Conservation (phyloP, 2,329 filamentous ascomycete genomes). For the Harringtonia aguacate region DNA sequence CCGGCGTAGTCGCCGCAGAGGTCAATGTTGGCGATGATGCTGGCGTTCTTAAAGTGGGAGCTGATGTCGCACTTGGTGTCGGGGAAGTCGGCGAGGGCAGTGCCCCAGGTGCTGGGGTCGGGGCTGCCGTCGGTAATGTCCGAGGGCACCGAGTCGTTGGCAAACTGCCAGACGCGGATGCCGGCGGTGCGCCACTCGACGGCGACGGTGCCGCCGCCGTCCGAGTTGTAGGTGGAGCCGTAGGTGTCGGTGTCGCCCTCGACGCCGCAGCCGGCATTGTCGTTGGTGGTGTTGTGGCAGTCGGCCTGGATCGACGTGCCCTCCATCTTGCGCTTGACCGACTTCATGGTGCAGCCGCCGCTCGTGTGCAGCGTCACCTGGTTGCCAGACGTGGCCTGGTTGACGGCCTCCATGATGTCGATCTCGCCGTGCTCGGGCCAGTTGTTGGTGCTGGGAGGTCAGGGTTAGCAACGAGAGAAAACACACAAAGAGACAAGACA, state of each 20-base stretch:
- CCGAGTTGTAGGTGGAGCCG: conserved; percentile 39
- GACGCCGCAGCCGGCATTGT: conserved; percentile 49
- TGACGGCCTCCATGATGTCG: conserved; percentile 33
- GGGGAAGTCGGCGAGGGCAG: conserved; percentile 54
- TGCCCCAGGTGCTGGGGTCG: conserved; percentile 51
- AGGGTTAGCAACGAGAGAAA: neutral
- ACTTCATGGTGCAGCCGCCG: conserved; percentile 36
- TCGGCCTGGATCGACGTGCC: conserved; percentile 30
- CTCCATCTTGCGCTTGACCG: conserved; percentile 41
- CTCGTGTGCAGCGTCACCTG: conserved; percentile 50
- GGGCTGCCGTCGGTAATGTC: conserved; percentile 41
- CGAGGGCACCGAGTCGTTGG: conserved; percentile 31
- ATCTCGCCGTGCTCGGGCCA: conserved; percentile 34
- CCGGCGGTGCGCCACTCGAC: conserved; percentile 50
- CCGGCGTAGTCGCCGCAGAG: conserved; percentile 49
- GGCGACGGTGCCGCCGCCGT: conserved; percentile 48
- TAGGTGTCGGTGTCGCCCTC: conserved; percentile 30
- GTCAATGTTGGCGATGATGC: conserved; percentile 56
- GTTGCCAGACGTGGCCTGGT: conserved; percentile 38
- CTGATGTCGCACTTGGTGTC: conserved; percentile 48
- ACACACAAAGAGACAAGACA: neutral
- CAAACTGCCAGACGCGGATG: conserved; percentile 54
- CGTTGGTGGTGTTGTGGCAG: conserved; percentile 32
- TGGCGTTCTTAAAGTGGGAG: conserved; percentile 52
- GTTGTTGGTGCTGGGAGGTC: conserved; percentile 44